phyloP scores from a whole-genome alignment of 2,329 filamentous ascomycete species.

The Venturia aucupariae region DNA sequence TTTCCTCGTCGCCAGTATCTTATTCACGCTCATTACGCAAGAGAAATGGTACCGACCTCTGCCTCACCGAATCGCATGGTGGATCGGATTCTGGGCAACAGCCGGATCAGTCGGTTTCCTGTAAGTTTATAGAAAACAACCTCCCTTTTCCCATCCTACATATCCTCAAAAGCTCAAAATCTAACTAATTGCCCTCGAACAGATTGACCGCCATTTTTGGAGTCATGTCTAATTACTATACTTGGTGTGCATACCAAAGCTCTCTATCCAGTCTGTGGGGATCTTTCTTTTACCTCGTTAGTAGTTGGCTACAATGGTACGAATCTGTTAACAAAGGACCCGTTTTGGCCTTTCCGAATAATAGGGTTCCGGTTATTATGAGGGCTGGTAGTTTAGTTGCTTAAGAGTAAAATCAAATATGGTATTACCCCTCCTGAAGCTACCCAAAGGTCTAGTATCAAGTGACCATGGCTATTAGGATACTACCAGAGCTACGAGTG shows the following conservation, averaged over 20 bases:
- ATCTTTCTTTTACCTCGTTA: constrained; percentile 20
- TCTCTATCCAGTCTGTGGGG: constrained; percentile 23
- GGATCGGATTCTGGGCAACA: constrained; percentile 23
- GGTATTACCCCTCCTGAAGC: too few relatives aligned
- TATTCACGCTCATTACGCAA: constrained; percentile 25
- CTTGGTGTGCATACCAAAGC: constrained; percentile 19
- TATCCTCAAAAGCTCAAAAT: too few relatives aligned
- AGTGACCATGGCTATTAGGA: too few relatives aligned
- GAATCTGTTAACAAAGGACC: constrained; percentile 23
- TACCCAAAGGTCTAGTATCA: too few relatives aligned
- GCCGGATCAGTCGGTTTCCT: constrained; percentile 23
- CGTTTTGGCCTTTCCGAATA: constrained; percentile 19
- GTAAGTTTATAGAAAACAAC: too few relatives aligned
- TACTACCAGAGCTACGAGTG: too few relatives aligned
- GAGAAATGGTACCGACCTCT: constrained; percentile 23
- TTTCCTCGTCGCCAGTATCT: constrained; percentile 22
- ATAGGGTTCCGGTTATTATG: constrained; percentile 16
- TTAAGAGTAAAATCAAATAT: neutral
- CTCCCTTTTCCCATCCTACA: too few relatives aligned
- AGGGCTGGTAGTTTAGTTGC: neutral
- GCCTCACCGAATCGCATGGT: constrained; percentile 22
- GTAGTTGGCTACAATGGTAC: constrained; percentile 23
- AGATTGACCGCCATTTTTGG: constrained; percentile 13
- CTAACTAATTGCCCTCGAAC: neutral
- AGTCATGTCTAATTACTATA: constrained; percentile 13